Conservation (phyloP, 208 protist species). For the Strigomonas culicis region DNA sequence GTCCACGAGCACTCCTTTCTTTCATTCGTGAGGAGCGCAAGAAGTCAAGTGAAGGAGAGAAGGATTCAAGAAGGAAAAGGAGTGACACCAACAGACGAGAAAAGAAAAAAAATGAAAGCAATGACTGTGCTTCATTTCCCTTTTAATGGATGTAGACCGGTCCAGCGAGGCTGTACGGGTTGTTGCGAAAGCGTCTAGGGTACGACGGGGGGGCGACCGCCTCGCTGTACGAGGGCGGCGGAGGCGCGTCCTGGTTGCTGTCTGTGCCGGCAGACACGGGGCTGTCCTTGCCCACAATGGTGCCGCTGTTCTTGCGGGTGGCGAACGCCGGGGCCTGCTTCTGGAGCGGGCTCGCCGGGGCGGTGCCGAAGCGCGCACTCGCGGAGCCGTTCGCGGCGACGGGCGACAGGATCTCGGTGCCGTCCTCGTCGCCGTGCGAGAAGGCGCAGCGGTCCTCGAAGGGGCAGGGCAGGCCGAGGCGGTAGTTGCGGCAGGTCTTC, state of each 20-base stretch:
- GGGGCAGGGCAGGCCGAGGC: slow-evolving; percentile 55
- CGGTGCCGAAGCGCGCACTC: neutral
- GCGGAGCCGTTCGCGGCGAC: slow-evolving; percentile 17
- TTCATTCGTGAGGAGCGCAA: too few relatives aligned
- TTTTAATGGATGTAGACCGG: too few relatives aligned
- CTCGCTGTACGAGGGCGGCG: slow-evolving; percentile 66
- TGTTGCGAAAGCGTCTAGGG: slow-evolving; percentile 78
- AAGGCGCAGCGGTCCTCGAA: slow-evolving; percentile 87
- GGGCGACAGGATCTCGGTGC: slow-evolving; percentile 9
- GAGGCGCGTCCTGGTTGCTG: slow-evolving; percentile 20
- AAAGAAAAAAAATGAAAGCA: too few relatives aligned
- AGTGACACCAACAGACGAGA: too few relatives aligned
- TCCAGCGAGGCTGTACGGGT: slow-evolving; percentile 83
- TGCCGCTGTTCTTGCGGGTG: slow-evolving; percentile 9
- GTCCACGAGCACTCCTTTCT: too few relatives aligned
- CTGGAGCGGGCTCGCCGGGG: neutral
- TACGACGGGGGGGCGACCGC: slow-evolving; percentile 53
- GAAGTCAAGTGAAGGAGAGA: too few relatives aligned
- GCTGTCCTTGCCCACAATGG: slow-evolving; percentile 2
- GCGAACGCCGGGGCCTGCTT: slow-evolving; percentile 1
- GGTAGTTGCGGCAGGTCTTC: slow-evolving; percentile 85
- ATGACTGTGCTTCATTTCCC: neutral
- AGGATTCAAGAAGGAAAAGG: too few relatives aligned
- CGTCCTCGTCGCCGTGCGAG: slow-evolving; percentile 64
- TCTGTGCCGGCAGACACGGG: slow-evolving; percentile 1